Percentiles rank a stretch among this genome's conserved stretches.
phyloP scores from a whole-genome alignment of 169 alveolate species.

The Plasmodium gallinaceum region DNA sequence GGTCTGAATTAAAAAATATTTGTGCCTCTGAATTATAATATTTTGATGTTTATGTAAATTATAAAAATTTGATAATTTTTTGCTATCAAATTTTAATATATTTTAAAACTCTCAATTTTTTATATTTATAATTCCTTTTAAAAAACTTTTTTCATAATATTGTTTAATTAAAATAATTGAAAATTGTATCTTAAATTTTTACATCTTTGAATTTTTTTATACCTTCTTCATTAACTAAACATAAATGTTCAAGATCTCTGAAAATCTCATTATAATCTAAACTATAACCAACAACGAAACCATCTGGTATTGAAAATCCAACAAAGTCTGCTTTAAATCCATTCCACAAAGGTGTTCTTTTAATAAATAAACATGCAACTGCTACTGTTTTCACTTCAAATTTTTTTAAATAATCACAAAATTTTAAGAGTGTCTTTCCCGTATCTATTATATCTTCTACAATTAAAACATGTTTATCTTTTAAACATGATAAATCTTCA shows the following conservation, averaged over 20 bases:
- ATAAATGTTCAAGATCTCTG: constrained; percentile 54
- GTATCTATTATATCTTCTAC: constrained; percentile 88
- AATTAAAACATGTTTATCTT: constrained; percentile 82
- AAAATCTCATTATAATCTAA: constrained; percentile 80
- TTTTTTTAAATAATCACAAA: constrained; percentile 77
- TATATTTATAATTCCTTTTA: too few species aligned
- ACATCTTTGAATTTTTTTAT: constrained; percentile 11
- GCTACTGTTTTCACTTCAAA: constrained; percentile 77
- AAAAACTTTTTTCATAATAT: too few species aligned
- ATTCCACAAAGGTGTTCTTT: constrained; percentile 77
- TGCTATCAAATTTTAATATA: neutral
- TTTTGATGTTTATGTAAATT: too few species aligned
- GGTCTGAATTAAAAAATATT: too few species aligned
- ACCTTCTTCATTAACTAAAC: constrained; percentile 57
- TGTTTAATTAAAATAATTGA: too few species aligned
- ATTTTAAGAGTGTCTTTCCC: constrained; percentile 74
- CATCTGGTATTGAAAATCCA: constrained; percentile 83
- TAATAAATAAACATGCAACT: constrained; percentile 61
- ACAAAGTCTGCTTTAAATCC: constrained; percentile 85
- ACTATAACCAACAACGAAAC: constrained; percentile 82
- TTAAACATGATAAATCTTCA: constrained; percentile 82
- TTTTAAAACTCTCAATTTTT: neutral
- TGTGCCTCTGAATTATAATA: too few species aligned
- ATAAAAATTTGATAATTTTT: too few species aligned
- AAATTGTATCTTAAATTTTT: too few species aligned